Evolutionary conservation across 441 rosid species (phyloP), one percentile per base, ranked within the genome.

Genomic region (Syzygium malaccense): DNA sequence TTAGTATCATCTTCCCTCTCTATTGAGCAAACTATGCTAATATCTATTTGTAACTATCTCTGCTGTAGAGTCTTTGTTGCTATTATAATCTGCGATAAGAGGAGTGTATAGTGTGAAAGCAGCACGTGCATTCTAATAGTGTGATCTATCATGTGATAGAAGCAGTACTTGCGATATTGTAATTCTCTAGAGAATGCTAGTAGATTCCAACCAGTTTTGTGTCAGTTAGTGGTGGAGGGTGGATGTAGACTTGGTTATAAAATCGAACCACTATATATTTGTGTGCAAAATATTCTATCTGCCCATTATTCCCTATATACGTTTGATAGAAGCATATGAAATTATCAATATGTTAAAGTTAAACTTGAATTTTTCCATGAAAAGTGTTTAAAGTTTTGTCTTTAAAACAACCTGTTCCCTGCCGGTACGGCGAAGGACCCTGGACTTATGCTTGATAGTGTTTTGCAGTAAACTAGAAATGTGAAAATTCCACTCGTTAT

Each of bases 101-200:
- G 32, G 71, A 62, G 71, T 14, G 71, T n/a, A 62, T 18, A 62
- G 71, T n/a, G 71, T n/a, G 33, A 62, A 62, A n/a, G 33, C 71
- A n/a, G 17, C 17, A 62, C 0, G 10, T n/a, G 9, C 37, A n/a
- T n/a, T 62, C 3, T 62, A 0, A n/a, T 62, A 62, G 10, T 62
- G 33, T n/a, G 71, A 62, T 62, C 20, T 62, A 62, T 62, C 37
- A n/a, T n/a, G 37, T n/a, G 19, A n/a, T 62, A 28, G 71, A n/a
- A n/a, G 71, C 0, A 62, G 19, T 62, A 14, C 28, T 4, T 62
- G 32, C 2, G 0, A 62, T 62, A n/a, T n/a, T 62, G 15, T 62
- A 62, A 14, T 9, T n/a, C 10, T 62, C 71, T 62, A n/a, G 30
- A 14, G 28, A 32, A n/a, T 62, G 14, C 19, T 62, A 62, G 32